phyloP scores from a whole-genome alignment of 2,329 filamentous ascomycete genomes.

The Colletotrichum shisoi region DNA sequence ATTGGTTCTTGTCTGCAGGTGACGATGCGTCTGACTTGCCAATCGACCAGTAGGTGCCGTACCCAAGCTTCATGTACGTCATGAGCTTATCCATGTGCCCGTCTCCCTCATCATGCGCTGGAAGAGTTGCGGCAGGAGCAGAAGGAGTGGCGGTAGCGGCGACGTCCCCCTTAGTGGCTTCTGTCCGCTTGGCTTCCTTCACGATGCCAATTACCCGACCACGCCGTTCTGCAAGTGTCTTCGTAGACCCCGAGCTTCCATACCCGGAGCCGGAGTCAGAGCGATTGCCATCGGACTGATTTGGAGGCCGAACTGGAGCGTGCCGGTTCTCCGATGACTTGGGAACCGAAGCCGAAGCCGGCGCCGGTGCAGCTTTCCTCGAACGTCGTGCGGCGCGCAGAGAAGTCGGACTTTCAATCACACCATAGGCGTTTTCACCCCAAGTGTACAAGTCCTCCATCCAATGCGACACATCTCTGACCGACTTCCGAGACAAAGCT shows the following conservation, averaged over 20 bases:
- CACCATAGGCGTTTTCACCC: slow-evolving; percentile 84
- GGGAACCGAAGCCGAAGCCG: not conserved
- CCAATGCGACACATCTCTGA: slow-evolving; percentile 81
- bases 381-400: slow-evolving; percentile 61
- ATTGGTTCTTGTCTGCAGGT: slow-evolving; percentile 10
- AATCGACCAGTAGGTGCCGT: slow-evolving; percentile 71
- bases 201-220: slow-evolving; percentile 38
- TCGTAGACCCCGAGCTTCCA: slow-evolving; percentile 31
- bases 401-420: slow-evolving; percentile 78
- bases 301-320: slow-evolving; percentile 6
- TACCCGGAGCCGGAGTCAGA: slow-evolving; percentile 31
- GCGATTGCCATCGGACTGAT: slow-evolving; percentile 10
- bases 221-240: slow-evolving; percentile 37
- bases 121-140: not conserved
- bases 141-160: slow-evolving; percentile 7
- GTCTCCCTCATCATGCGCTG: slow-evolving; percentile 45
- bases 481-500: slow-evolving; percentile 72
- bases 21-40: slow-evolving; percentile 33
- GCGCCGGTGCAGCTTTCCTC: slow-evolving; percentile 43
- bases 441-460: slow-evolving; percentile 86
- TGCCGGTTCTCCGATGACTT: not conserved
- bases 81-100: slow-evolving; percentile 64
- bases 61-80: slow-evolving; percentile 71
- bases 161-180: not conserved
- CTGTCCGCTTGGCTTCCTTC: slow-evolving; percentile 29